These are phyloP conservation scores for Jamesozyma hellenica DNA, from an alignment of 805 yeast genomes.

Conservation along the genomic window DNA sequence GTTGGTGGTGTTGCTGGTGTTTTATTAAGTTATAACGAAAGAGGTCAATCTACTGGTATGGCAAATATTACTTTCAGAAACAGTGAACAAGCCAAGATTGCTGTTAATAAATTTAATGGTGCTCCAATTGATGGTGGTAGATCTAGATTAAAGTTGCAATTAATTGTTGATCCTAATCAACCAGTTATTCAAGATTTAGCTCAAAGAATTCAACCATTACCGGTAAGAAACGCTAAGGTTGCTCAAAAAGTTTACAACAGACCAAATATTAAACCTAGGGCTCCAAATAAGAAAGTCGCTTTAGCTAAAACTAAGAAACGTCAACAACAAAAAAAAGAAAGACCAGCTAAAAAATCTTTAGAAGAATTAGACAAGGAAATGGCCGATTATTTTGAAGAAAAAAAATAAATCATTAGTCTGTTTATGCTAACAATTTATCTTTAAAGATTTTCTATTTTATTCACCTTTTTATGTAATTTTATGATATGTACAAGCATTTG, in stretches of 20 bases:
- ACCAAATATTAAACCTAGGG: slow-evolving; percentile 18
- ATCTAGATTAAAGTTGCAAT: slow-evolving; percentile 62
- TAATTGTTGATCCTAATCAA: slow-evolving; percentile 75
- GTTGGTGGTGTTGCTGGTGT: slow-evolving; percentile 76
- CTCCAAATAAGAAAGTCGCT: slow-evolving; percentile 29
- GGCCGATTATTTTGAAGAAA: slow-evolving; percentile 79
- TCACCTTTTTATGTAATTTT: neutral
- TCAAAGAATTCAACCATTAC: slow-evolving; percentile 52
- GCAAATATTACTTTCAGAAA: slow-evolving; percentile 75
- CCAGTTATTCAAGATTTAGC: slow-evolving; percentile 46
- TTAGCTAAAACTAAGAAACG: slow-evolving; percentile 27
- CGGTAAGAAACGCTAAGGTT: slow-evolving; percentile 8
- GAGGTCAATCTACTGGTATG: slow-evolving; percentile 84
- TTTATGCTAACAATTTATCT: no score
- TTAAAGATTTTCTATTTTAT: no score
- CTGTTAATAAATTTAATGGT: slow-evolving; percentile 78
- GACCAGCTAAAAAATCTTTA: slow-evolving; percentile 58
- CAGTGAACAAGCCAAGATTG: slow-evolving; percentile 60
- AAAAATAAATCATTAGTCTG: slow-evolving; percentile 13
- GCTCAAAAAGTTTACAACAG: neutral
- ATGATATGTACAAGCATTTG: slow-evolving; percentile 1
- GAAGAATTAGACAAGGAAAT: slow-evolving; percentile 96
- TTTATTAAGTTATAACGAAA: slow-evolving; percentile 69
- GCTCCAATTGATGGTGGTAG: slow-evolving; percentile 89
- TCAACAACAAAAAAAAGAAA: slow-evolving; percentile 30